Evolutionary conservation across 2,329 filamentous ascomycete genomes (phyloP).

Genomic region (Huntiella abstrusa): DNA sequence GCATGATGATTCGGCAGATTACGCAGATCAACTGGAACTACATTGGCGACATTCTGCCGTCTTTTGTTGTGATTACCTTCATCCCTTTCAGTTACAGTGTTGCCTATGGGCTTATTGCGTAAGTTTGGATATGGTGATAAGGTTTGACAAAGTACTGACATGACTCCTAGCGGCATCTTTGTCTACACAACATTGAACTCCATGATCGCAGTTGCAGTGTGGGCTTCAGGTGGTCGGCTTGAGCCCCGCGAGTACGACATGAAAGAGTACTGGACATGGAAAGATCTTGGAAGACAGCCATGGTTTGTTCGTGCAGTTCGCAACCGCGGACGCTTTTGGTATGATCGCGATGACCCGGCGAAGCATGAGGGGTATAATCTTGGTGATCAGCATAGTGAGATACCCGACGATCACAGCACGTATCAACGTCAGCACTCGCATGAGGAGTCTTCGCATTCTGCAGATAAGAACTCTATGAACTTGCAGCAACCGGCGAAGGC

Average conservation of each 20-base stretch:
- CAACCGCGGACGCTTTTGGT: slow-evolving; percentile 8
- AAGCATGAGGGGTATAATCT: slow-evolving; percentile 11
- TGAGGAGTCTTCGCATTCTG: slow-evolving; percentile 1
- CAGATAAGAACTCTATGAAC: slow-evolving; percentile 10
- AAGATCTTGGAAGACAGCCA: slow-evolving; percentile 26
- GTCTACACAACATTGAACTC: slow-evolving; percentile 31
- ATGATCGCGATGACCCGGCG: slow-evolving; percentile 7
- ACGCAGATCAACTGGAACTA: slow-evolving; percentile 61
- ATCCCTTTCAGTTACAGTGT: slow-evolving; percentile 68
- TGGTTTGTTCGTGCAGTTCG: slow-evolving; percentile 26
- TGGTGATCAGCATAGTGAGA: slow-evolving; percentile 4
- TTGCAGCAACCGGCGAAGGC: slow-evolving; percentile 9
- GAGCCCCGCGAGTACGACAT: slow-evolving; percentile 33
- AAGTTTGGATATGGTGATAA: slow-evolving; percentile 18
- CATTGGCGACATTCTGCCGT: slow-evolving; percentile 55
- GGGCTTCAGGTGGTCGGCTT: slow-evolving; percentile 23
- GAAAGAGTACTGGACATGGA: slow-evolving; percentile 38
- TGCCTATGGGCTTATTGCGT: slow-evolving; percentile 58
- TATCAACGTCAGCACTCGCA: slow-evolving; percentile 10
- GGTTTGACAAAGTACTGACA: slow-evolving; percentile 4
- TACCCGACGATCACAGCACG: slow-evolving; percentile 5
- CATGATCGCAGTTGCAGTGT: slow-evolving; percentile 27
- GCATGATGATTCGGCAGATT: slow-evolving; percentile 60
- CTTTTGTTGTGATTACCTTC: slow-evolving; percentile 54
- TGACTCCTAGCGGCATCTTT: slow-evolving; percentile 30